These are phyloP conservation scores for Solanum commersonii DNA, from an alignment of 257 asterid genomes.

Conservation along the genomic window DNA sequence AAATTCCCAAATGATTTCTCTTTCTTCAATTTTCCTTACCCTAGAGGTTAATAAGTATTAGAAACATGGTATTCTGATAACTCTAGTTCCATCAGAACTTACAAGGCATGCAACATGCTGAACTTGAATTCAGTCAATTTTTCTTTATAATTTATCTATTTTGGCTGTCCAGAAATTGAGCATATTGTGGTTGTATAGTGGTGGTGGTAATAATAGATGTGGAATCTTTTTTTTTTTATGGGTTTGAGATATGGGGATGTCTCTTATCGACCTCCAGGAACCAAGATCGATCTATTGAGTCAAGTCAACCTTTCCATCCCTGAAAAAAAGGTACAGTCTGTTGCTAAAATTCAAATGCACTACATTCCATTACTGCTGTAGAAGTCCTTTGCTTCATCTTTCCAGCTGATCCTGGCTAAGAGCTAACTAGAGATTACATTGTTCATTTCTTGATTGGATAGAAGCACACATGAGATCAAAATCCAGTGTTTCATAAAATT, in stretches of 20 bases:
- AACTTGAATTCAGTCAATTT: not conserved
- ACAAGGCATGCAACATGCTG: not conserved
- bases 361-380: not conserved
- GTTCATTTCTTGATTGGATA: not conserved
- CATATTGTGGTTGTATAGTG: not conserved
- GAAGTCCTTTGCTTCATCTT: not conserved
- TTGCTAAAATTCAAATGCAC: not conserved
- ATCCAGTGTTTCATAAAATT: not conserved
- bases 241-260: constrained; percentile 50
- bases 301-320: constrained; percentile 61
- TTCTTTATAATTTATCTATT: not conserved
- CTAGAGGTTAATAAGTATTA: not conserved
- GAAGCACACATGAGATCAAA: not conserved
- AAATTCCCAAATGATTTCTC: not conserved
- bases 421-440: not conserved
- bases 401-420: not conserved
- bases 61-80: not conserved
- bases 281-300: constrained; percentile 59
- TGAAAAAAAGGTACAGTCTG: constrained; percentile 53
- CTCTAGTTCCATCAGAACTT: not conserved
- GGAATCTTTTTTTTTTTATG: not conserved
- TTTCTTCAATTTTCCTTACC: not conserved
- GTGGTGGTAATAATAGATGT: not conserved
- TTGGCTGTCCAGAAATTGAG: not conserved
- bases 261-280: constrained; percentile 78